These are phyloP conservation scores for Lanmaoa rubissima DNA, from an alignment of 768 basidiomycete species.

Conservation along the genomic window DNA sequence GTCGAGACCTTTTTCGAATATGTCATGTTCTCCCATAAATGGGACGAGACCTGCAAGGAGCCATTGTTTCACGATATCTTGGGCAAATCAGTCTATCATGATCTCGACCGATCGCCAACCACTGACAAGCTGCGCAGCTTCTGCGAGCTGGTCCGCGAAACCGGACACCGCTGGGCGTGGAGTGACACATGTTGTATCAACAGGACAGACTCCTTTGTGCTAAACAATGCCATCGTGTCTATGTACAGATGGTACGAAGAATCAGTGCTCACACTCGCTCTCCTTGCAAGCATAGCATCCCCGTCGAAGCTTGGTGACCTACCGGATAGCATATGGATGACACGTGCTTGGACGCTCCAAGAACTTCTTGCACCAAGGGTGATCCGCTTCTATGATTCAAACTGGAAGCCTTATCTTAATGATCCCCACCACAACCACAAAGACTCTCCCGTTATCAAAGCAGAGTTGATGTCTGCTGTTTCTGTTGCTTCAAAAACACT, in stretches of 20 bases:
- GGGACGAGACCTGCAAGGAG: slow-evolving; percentile 1
- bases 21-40: slow-evolving; percentile 11
- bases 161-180: slow-evolving; percentile 1
- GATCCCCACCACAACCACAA: background rate
- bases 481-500: background rate
- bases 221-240: background rate
- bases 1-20: slow-evolving; percentile 9
- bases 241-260: slow-evolving; percentile 10
- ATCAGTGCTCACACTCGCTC: background rate
- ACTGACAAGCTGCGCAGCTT: slow-evolving; percentile 1
- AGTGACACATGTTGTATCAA: slow-evolving; percentile 6
- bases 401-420: slow-evolving; percentile 5
- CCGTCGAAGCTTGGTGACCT: background rate
- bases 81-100: background rate
- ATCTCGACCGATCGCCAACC: slow-evolving; percentile 1
- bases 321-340: slow-evolving; percentile 4
- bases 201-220: background rate
- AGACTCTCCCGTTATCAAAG: background rate
- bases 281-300: background rate
- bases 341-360: slow-evolving; percentile 5
- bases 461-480: background rate
- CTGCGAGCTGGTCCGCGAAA: background rate
- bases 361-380: slow-evolving; percentile 6
- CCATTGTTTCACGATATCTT: background rate
- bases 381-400: slow-evolving; percentile 8